Percentiles rank a stretch among this genome's conserved stretches.
Evolutionary conservation across 2,329 filamentous ascomycete genomes (phyloP).

Genomic region (Calycina marina): DNA sequence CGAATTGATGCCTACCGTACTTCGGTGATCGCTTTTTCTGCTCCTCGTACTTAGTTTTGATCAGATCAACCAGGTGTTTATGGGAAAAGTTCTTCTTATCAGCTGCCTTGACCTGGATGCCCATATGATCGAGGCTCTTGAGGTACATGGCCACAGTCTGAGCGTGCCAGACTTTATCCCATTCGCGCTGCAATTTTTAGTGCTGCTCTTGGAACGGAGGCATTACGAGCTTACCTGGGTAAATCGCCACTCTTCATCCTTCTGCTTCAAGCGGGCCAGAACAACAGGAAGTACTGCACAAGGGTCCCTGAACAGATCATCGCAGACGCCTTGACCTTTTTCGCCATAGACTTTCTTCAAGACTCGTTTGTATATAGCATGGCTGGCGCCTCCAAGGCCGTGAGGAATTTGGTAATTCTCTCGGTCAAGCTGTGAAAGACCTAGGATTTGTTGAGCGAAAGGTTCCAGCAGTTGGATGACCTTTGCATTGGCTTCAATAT

Average conservation of each 20-base stretch:
- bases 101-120: slow-evolving; percentile 70
- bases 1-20: slow-evolving; percentile 53
- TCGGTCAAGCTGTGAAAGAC: slow-evolving; percentile 60
- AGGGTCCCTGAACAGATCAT: slow-evolving; percentile 71
- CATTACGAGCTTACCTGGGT: slow-evolving; percentile 41
- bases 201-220: too few species aligned
- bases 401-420: slow-evolving; percentile 64
- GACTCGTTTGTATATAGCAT: slow-evolving; percentile 91
- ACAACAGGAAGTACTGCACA: slow-evolving; percentile 81
- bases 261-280: slow-evolving; percentile 80
- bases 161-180: slow-evolving; percentile 97
- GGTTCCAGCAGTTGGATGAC: slow-evolving; percentile 94
- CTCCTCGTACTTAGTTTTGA: slow-evolving; percentile 87
- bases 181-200: slow-evolving; percentile 57
- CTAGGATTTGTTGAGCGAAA: slow-evolving; percentile 77
- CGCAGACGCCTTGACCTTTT: slow-evolving; percentile 69
- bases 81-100: slow-evolving; percentile 87
- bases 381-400: slow-evolving; percentile 81
- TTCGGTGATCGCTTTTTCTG: slow-evolving; percentile 58
- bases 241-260: slow-evolving; percentile 95
- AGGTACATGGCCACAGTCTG: slow-evolving; percentile 93
- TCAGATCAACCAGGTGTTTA: slow-evolving; percentile 79
- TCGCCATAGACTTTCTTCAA: slow-evolving; percentile 97
- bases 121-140: slow-evolving; percentile 93
- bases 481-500: slow-evolving; percentile 87